These are phyloP conservation scores for Naganishia sp. DNA, from an alignment of 1,284 basidiomycete genomes.

Conservation along the genomic window DNA sequence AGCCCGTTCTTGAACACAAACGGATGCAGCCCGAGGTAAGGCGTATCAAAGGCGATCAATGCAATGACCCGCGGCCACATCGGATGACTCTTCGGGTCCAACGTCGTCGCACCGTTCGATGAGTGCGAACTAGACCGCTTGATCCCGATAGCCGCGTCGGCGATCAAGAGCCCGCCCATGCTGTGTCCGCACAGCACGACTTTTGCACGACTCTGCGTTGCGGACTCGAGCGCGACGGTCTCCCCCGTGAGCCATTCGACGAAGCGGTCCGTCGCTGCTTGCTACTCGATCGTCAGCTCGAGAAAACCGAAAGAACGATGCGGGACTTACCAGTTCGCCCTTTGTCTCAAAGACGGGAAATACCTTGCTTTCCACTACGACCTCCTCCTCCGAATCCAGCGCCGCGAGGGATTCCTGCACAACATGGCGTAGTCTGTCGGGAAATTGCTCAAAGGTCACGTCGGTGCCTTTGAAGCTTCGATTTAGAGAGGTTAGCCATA, in stretches of 20 bases:
- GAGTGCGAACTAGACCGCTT: constrained; percentile 1
- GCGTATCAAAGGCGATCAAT: constrained; percentile 77
- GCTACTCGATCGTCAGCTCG: constrained; percentile 55
- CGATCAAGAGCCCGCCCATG: constrained; percentile 86
- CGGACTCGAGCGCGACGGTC: constrained; percentile 73
- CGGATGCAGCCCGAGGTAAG: constrained; percentile 87
- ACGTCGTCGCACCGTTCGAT: too few species aligned
- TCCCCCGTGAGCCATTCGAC: constrained; percentile 84
- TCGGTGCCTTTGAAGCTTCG: constrained; percentile 55
- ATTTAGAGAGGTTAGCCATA: not conserved
- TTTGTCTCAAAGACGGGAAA: constrained; percentile 94
- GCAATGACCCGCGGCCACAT: constrained; percentile 52
- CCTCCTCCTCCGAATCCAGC: constrained; percentile 37
- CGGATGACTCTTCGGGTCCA: constrained; percentile 39
- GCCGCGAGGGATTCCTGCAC: constrained; percentile 55
- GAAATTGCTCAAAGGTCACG: constrained; percentile 54
- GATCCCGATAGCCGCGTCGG: constrained; percentile 78
- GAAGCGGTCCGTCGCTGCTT: constrained; percentile 75
- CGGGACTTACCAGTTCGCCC: constrained; percentile 71
- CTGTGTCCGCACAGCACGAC: constrained; percentile 90
- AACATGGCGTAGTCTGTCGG: constrained; percentile 65
- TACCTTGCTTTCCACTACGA: constrained; percentile 69
- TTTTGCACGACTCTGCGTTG: constrained; percentile 74
- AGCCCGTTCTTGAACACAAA: constrained; percentile 81
- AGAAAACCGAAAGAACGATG: constrained; percentile 1